Conservation (phyloP, 441 rosid genomes). For the Biscutella laevigata region DNA sequence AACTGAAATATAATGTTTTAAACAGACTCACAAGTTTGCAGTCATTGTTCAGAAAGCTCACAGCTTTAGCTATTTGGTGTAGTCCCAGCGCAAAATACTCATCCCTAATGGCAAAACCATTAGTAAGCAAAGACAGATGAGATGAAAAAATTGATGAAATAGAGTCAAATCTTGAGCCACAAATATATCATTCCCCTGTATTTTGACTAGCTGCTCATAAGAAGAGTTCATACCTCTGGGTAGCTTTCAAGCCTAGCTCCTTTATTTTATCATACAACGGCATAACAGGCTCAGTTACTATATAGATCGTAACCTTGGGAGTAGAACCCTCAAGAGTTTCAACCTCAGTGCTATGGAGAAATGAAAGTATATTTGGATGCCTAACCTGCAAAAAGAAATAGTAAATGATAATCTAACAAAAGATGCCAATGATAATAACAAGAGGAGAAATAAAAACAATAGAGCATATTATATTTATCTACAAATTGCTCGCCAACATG, state of each 20-base stretch:
- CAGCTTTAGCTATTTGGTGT: slow-evolving; percentile 91
- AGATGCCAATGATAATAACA: background rate
- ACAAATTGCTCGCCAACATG: background rate
- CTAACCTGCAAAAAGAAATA: slow-evolving; percentile 59
- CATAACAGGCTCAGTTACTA: slow-evolving; percentile 96
- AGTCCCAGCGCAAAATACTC: slow-evolving; percentile 92
- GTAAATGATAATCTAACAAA: slow-evolving; percentile 4
- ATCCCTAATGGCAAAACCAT: slow-evolving; percentile 44
- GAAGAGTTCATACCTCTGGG: slow-evolving; percentile 58
- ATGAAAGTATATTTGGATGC: slow-evolving; percentile 91
- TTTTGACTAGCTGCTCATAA: slow-evolving; percentile 1
- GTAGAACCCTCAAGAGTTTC: slow-evolving; percentile 64
- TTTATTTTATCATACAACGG: slow-evolving; percentile 84
- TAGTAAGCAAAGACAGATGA: background rate
- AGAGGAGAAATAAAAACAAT: slow-evolving; percentile 1
- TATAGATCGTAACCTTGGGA: slow-evolving; percentile 68
- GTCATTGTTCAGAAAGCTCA: slow-evolving; percentile 95
- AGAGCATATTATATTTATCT: background rate
- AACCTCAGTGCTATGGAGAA: slow-evolving; percentile 89
- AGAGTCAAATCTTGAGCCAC: background rate
- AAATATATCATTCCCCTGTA: background rate
- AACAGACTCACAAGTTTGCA: slow-evolving; percentile 79
- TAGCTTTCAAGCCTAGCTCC: slow-evolving; percentile 85
- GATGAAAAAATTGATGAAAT: background rate
- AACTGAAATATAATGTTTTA: background rate